Conservation (phyloP, 2,329 filamentous ascomycete genomes). For the Thermoascus crustaceus region DNA sequence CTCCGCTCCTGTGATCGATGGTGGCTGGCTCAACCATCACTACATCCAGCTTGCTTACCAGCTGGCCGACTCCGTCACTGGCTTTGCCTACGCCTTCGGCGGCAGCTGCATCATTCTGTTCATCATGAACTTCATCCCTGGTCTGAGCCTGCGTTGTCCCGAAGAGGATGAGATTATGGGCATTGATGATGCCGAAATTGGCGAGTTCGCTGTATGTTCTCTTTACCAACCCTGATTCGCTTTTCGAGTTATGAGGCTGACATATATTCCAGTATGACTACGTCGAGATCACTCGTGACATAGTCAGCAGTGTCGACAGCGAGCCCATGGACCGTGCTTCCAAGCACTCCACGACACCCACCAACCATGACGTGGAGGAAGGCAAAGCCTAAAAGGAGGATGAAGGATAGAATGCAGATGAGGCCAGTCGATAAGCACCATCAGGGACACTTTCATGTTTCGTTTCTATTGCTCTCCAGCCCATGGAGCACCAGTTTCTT, state of each 20-base stretch:
- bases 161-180: slow-evolving; percentile 76
- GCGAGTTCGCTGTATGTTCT: slow-evolving; percentile 68
- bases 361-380: slow-evolving; percentile 3
- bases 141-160: slow-evolving; percentile 62
- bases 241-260: slow-evolving; percentile 4
- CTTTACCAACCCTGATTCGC: not conserved
- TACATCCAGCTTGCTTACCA: slow-evolving; percentile 81
- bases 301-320: slow-evolving; percentile 40
- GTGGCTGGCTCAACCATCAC: slow-evolving; percentile 76
- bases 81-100: slow-evolving; percentile 68
- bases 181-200: slow-evolving; percentile 83
- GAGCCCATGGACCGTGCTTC: slow-evolving; percentile 5
- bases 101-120: slow-evolving; percentile 73
- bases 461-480: too few relatives aligned
- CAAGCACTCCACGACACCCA: slow-evolving; percentile 9
- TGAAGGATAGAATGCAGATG: too few relatives aligned
- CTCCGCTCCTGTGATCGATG: slow-evolving; percentile 53
- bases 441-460: too few relatives aligned
- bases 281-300: slow-evolving; percentile 70
- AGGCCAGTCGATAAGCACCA: too few relatives aligned
- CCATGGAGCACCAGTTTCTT: too few relatives aligned
- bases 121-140: slow-evolving; percentile 69
- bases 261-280: slow-evolving; percentile 61
- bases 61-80: slow-evolving; percentile 69
- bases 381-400: slow-evolving; percentile 14